Evolutionary conservation across 2,329 filamentous ascomycete genomes (phyloP).

Genomic region (Neonectria sp.): DNA sequence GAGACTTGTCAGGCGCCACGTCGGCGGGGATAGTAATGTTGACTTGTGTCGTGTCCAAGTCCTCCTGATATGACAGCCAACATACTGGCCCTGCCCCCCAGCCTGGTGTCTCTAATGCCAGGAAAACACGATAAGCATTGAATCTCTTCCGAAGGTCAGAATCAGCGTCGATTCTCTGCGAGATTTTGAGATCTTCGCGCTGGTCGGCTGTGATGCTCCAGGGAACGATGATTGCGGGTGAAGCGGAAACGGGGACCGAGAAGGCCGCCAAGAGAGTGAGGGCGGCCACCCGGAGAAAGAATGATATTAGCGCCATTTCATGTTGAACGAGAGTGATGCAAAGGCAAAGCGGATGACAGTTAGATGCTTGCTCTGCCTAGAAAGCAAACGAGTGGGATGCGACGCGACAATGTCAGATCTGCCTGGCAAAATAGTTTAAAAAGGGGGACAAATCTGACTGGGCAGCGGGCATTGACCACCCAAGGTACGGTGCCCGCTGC

Average conservation of each 20-base stretch:
- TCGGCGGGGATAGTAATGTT: constrained; percentile 45
- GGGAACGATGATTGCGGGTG: constrained; percentile 36
- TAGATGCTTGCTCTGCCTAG: background rate
- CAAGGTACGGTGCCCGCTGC: too few species aligned
- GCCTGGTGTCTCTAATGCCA: constrained; percentile 39
- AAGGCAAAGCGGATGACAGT: background rate
- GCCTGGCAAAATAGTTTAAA: too few species aligned
- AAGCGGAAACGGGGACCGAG: constrained; percentile 17
- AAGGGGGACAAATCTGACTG: too few species aligned
- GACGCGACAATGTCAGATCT: background rate
- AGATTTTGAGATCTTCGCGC: constrained; percentile 33
- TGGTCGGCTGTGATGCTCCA: constrained; percentile 40
- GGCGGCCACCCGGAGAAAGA: constrained; percentile 27
- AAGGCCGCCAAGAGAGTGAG: constrained; percentile 36
- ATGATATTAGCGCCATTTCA: constrained; percentile 32
- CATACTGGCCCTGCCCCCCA: constrained; percentile 42
- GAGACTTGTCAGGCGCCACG: constrained; percentile 38
- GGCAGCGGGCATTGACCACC: too few species aligned
- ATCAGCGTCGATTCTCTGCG: constrained; percentile 28
- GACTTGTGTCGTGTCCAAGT: constrained; percentile 36
- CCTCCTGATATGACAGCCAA: constrained; percentile 36
- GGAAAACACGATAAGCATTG: constrained; percentile 42
- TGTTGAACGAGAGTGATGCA: constrained; percentile 16
- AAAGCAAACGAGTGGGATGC: background rate
- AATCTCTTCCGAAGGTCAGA: constrained; percentile 31